phyloP scores from a whole-genome alignment of 129 eudicot genomes.

The Centaurea solstitialis region DNA sequence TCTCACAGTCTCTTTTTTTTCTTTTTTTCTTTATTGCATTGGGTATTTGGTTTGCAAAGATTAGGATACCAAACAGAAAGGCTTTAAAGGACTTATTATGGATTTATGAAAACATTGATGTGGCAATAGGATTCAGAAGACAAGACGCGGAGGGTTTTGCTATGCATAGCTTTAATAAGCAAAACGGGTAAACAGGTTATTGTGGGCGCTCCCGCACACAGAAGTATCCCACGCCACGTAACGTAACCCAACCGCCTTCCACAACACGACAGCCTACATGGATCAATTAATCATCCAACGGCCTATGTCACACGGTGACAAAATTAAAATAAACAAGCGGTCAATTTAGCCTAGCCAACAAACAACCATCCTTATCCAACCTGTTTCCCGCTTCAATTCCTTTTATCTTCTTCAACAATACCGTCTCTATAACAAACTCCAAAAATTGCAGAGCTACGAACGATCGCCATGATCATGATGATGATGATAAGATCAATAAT shows the following conservation, averaged over 20 bases:
- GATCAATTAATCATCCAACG: neutral
- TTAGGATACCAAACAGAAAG: too few species aligned
- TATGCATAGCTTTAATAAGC: too few species aligned
- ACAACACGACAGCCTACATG: neutral
- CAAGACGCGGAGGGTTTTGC: too few species aligned
- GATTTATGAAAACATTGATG: too few species aligned
- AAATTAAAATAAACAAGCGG: neutral
- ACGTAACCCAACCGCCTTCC: constrained; percentile 2
- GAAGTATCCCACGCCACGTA: neutral
- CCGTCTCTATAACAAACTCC: neutral
- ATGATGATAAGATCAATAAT: neutral
- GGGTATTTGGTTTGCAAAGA: too few species aligned
- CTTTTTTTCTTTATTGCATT: too few species aligned
- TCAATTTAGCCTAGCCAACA: neutral
- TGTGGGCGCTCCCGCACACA: neutral
- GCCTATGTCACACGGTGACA: neutral
- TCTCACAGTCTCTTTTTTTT: too few species aligned
- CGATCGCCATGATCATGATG: too few species aligned
- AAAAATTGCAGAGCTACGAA: neutral
- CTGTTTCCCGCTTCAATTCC: neutral
- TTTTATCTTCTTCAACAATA: neutral
- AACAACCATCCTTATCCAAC: neutral
- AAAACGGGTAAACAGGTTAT: neutral
- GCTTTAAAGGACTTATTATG: too few species aligned
- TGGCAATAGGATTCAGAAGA: too few species aligned